Evolutionary conservation across 768 basidiomycete species (phyloP), one percentile per base, ranked within the genome.

Genomic region (Obba rivulosa): DNA sequence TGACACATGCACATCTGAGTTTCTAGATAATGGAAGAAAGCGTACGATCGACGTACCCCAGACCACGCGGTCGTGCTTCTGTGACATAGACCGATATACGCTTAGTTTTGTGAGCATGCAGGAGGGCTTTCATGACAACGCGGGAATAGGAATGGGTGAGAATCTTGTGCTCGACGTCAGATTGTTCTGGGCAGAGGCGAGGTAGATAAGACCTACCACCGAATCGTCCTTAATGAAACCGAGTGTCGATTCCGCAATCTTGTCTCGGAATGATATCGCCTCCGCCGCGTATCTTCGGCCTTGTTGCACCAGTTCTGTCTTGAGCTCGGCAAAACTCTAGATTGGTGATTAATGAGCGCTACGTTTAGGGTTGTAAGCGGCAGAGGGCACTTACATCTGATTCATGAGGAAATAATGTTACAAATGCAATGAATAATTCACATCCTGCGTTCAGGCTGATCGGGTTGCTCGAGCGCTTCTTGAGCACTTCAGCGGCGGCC

Each of bases 11-110:
- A 41, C 40, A 23, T 41, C 40, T 53, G 41, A 56, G 49, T 25
- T 34, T 22, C 20, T 48, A 28, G 36, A 43, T 44, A 25, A 31
- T 43, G 36, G 34, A 45, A 25, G 34, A 52, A 55, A 51, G 34
- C 24, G 35, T 45, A 46, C 37, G 42, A 53, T 50, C 45, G 37
- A 72, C 82, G 60, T 64, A 91, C 92, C 93, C 91, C 57, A 87
- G 76, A 60, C 87, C 89, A 63, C 80, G 81, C 65, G 95, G 93
- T 54, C 91, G 80, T 28, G 91, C 90, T 81, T 97, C 92, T 57
- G 95, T 97, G 50, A 99, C 95, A 66, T 92, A 98, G 34, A 99
- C 95, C 60, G 90, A 92, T 67, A 98, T 91, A 48, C 94, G 80
- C 72, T 98, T 97, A 64, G 79, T 81, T 61, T 85, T 76, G 65